Percentiles rank a stretch among this genome's conserved stretches.
Conservation (phyloP, 116 monocot species). For the Papilionanthe hybrid region DNA sequence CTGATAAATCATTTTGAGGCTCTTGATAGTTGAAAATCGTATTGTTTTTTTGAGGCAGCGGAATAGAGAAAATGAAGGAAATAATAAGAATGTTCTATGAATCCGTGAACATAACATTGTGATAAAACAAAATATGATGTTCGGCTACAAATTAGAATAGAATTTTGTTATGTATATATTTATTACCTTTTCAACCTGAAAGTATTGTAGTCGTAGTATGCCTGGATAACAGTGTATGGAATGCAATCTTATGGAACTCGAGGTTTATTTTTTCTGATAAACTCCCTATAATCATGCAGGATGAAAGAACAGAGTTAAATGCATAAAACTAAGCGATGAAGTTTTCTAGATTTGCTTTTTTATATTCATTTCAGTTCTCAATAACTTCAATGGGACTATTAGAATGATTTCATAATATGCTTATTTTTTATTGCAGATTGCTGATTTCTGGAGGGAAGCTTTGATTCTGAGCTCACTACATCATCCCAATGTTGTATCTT, state of each 20-base stretch:
- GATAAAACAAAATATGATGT: no score
- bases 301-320: neutral
- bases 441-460: constrained; percentile 98
- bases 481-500: constrained; percentile 95
- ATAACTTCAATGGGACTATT: neutral
- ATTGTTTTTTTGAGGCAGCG: neutral
- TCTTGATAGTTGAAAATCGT: neutral
- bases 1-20: neutral
- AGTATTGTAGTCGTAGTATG: neutral
- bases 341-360: neutral
- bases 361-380: neutral
- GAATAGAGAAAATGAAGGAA: neutral
- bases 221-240: neutral
- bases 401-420: neutral
- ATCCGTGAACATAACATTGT: no score
- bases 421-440: constrained; percentile 42
- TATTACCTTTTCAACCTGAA: neutral
- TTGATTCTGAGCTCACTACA: constrained; percentile 75
- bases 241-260: constrained; percentile 3
- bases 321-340: neutral
- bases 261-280: neutral
- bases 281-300: neutral
- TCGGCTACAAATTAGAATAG: neutral
- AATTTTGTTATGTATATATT: neutral
- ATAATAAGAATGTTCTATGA: neutral